Evolutionary conservation across 768 basidiomycete species (phyloP), one percentile per base, ranked within the genome.

Genomic region (Russula virescens): DNA sequence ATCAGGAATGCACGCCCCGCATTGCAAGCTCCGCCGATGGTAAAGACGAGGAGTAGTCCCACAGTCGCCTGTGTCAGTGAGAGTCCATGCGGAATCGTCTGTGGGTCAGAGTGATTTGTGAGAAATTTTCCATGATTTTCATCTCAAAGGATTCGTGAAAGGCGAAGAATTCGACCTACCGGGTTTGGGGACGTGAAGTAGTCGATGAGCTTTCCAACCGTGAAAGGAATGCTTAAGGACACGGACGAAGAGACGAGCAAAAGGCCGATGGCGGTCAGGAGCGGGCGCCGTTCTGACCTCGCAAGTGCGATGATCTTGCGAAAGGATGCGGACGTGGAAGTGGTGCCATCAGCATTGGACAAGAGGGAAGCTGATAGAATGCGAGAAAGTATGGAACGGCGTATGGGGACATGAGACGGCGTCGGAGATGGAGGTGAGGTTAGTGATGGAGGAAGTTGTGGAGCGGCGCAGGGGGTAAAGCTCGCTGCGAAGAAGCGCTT

Each of bases 191-290:
- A 77, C 0, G 89, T 86, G 74, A 97, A 98, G 76, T 89, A 94
- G 75, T 98, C 95, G 64, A 99, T 97, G 55, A 98, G 78, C 72
- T 86, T 91, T 11, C 96, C 96, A 69, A 98, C 87, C 1, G 94
- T 94, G 68, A 97, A 84, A 0, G 96, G 96, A 14, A 98, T 82
- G 66, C 88, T 89, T 86, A 98, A 89, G 4, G 92, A 90, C 23
- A 99, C 91, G 3, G 88, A 78, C 10, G 93, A 92, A 0, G 94
- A 96, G n/a, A 93, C 80, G 18, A 95, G 73, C 9, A 98, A 79
- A 65, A 96, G 75, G 0, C 88, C 89, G 50, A 94, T 78, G 8
- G 94, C 94, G 47, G 86, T 79, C 0, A 82, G 70, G 10, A 97
- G 78, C 2, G 90, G 86, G 66, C 85, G 90, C 69, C 78, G 80